phyloP scores from a whole-genome alignment of 805 yeast genomes.

The Lachancea quebecensis region DNA sequence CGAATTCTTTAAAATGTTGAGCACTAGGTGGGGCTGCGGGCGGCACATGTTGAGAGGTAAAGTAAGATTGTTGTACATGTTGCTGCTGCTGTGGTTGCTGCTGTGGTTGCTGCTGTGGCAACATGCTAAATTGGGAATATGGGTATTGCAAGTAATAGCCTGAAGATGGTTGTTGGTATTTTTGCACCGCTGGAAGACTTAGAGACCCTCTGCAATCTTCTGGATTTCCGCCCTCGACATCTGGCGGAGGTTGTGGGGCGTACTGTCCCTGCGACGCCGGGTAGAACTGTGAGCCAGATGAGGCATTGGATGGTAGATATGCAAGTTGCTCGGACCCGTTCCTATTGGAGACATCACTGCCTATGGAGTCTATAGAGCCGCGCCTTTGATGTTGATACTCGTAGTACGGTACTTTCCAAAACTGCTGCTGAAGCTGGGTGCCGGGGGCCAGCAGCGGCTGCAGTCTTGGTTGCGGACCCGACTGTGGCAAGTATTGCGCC shows the following conservation, averaged over 20 bases:
- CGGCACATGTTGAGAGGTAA: conserved; percentile 2
- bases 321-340: conserved; percentile 3
- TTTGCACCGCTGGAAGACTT: conserved; percentile 24
- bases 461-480: conserved; percentile 2
- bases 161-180: conserved; percentile 15
- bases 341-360: conserved; percentile 22
- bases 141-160: conserved; percentile 8
- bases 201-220: conserved; percentile 21
- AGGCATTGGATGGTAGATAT: conserved; percentile 5
- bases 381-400: conserved; percentile 28
- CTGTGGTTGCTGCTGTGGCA: conserved; percentile 8
- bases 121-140: conserved; percentile 9
- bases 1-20: conserved; percentile 13
- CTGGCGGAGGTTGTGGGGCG: conserved; percentile 9
- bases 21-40: neutral
- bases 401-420: conserved; percentile 34
- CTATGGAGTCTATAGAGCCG: conserved; percentile 28
- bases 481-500: conserved; percentile 24
- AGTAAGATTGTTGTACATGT: conserved; percentile 8
- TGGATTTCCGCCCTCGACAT: conserved; percentile 9
- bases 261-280: conserved; percentile 1
- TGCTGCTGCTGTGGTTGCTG: conserved; percentile 7
- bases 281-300: conserved; percentile 6
- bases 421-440: conserved; percentile 22
- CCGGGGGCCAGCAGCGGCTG: conserved; percentile 1